phyloP scores from a whole-genome alignment of 129 eudicot genomes.

The Dittrichia graveolens region DNA sequence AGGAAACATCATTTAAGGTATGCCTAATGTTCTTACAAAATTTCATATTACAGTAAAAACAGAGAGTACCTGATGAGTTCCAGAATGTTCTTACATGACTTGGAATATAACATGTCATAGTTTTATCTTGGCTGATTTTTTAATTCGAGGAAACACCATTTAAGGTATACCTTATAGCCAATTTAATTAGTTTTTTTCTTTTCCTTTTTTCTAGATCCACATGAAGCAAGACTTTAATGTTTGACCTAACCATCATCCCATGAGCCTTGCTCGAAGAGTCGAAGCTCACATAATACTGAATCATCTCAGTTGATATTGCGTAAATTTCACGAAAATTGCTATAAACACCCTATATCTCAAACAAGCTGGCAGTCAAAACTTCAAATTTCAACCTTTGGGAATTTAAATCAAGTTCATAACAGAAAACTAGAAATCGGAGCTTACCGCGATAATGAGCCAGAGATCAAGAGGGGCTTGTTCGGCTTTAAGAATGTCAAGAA shows the following conservation, averaged over 20 bases:
- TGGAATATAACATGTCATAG: constrained; percentile 2
- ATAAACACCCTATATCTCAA: not conserved
- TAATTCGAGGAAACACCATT: not conserved
- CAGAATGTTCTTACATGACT: no score
- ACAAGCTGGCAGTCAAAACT: constrained; percentile 6
- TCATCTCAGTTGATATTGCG: not conserved
- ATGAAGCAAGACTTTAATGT: constrained; percentile 11
- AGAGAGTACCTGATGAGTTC: not conserved
- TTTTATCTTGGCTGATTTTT: not conserved
- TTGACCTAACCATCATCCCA: constrained; percentile 24
- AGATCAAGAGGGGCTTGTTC: constrained; percentile 99
- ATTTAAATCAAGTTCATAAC: not conserved
- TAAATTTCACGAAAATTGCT: not conserved
- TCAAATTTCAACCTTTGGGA: not conserved
- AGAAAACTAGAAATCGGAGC: constrained; percentile 12
- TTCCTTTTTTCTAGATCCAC: constrained; percentile 3
- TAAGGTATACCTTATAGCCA: no score
- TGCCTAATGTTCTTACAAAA: no score
- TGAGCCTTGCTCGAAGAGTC: not conserved
- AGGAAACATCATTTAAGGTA: no score
- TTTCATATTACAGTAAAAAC: not conserved
- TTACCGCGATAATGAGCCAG: constrained; percentile 96
- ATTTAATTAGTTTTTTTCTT: not conserved
- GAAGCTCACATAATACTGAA: not conserved
- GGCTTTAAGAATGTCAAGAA: constrained; percentile 95